phyloP scores from a whole-genome alignment of 352 stramenopile genomes.

The Phytophthora pinifolia region DNA sequence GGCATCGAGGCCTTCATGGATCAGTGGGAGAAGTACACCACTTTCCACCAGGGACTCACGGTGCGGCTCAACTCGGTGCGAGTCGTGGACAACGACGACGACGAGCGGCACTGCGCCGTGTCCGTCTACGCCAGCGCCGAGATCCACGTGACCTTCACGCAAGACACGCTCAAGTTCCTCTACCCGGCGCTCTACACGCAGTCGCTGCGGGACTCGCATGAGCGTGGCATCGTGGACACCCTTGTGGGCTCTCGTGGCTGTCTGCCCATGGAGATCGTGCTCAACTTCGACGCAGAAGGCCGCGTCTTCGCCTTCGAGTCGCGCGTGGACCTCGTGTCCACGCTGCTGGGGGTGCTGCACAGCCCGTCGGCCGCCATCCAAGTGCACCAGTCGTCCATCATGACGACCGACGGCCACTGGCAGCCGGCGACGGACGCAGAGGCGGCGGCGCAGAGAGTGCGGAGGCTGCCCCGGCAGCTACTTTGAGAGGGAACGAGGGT shows the following conservation, averaged over 20 bases:
- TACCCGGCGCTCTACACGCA: slow-evolving; percentile 47
- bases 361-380: slow-evolving; percentile 36
- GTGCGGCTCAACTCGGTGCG: slow-evolving; percentile 28
- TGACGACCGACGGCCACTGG: slow-evolving; percentile 44
- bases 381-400: slow-evolving; percentile 32
- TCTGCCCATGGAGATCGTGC: slow-evolving; percentile 45
- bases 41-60: slow-evolving; percentile 41
- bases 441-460: slow-evolving; percentile 9
- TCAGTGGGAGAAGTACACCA: slow-evolving; percentile 67
- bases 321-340: slow-evolving; percentile 46
- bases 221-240: slow-evolving; percentile 20
- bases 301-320: slow-evolving; percentile 81
- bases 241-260: slow-evolving; percentile 33
- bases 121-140: slow-evolving; percentile 39
- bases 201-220: slow-evolving; percentile 20
- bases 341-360: slow-evolving; percentile 38
- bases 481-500: slow-evolving; percentile 10
- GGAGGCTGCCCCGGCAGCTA: slow-evolving; percentile 25
- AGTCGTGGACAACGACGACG: slow-evolving; percentile 37
- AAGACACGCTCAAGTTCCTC: slow-evolving; percentile 44
- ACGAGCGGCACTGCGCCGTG: slow-evolving; percentile 25
- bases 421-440: slow-evolving; percentile 26
- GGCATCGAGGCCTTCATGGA: slow-evolving; percentile 41
- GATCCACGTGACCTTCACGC: slow-evolving; percentile 40
- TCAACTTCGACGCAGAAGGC: slow-evolving; percentile 74